Evolutionary conservation across 179 eudicot species (phyloP).

Genomic region (Silene coronaria): DNA sequence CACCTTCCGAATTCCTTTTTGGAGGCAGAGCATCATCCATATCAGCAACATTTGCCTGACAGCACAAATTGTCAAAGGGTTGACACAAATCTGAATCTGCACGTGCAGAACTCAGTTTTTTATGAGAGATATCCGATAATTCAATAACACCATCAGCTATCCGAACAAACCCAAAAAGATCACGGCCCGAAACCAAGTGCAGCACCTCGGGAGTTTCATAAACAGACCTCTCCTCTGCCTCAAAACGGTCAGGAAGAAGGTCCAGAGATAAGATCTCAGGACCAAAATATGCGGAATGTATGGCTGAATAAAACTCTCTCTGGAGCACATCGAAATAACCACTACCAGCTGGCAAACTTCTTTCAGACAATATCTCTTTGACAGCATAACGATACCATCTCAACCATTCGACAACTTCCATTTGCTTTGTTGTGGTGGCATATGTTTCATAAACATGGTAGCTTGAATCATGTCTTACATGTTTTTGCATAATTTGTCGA

Average conservation of each 20-base stretch:
- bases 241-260: constrained; percentile 85
- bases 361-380: constrained; percentile 63
- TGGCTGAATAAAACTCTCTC: constrained; percentile 72
- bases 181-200: constrained; percentile 91
- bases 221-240: constrained; percentile 88
- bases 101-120: constrained; percentile 36
- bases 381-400: constrained; percentile 80
- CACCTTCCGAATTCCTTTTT: constrained; percentile 12
- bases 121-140: constrained; percentile 38
- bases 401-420: constrained; percentile 98
- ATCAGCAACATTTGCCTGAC: constrained; percentile 18
- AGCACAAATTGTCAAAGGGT: constrained; percentile 19
- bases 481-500: constrained; percentile 32
- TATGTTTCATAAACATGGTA: constrained; percentile 50
- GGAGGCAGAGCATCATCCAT: constrained; percentile 14
- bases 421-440: constrained; percentile 43
- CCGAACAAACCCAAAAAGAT: constrained; percentile 78
- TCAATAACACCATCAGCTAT: constrained; percentile 48
- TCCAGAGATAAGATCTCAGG: constrained; percentile 62
- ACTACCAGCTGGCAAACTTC: constrained; percentile 60
- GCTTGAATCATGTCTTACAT: constrained; percentile 33
- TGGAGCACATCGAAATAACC: constrained; percentile 80
- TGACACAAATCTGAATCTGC: constrained; percentile 23
- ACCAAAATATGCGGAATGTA: constrained; percentile 85
- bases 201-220: constrained; percentile 70